Conservation (phyloP, 208 protist species). For the Trypanosoma boissoni region DNA sequence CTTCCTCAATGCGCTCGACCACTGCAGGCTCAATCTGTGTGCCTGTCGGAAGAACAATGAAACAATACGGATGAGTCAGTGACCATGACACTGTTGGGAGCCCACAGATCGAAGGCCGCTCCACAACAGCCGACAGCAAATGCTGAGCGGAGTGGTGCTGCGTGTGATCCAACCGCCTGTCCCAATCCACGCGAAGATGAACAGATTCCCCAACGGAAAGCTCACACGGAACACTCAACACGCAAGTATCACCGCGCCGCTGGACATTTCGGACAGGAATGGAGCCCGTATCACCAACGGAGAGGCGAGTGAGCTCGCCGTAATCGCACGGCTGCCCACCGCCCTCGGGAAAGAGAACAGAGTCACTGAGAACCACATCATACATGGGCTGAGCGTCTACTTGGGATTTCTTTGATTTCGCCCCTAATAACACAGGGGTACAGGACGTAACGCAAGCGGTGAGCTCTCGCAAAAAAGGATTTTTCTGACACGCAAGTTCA, state of each 20-base stretch:
- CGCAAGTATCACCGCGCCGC: constrained; percentile 60
- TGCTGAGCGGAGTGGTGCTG: constrained; percentile 93
- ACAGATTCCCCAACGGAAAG: constrained; percentile 52
- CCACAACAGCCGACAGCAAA: constrained; percentile 75
- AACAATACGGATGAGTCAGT: constrained; percentile 65
- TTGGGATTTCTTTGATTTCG: neutral
- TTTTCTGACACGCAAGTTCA: constrained; percentile 69
- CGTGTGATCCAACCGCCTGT: constrained; percentile 86
- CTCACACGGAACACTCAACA: constrained; percentile 34
- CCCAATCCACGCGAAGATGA: constrained; percentile 67
- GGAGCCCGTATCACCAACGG: neutral
- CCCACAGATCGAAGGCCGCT: constrained; percentile 37
- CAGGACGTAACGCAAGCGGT: constrained; percentile 64
- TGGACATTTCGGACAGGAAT: constrained; percentile 34
- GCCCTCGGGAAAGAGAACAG: constrained; percentile 86
- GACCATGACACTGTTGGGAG: constrained; percentile 82
- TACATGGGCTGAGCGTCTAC: constrained; percentile 24
- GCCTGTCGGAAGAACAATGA: constrained; percentile 64
- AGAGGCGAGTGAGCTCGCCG: constrained; percentile 31
- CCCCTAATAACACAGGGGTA: constrained; percentile 12
- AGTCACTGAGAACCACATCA: constrained; percentile 71
- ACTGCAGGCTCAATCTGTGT: constrained; percentile 56
- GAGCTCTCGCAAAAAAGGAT: constrained; percentile 65
- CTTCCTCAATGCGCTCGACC: constrained; percentile 44
- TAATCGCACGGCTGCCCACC: constrained; percentile 88